Evolutionary conservation across 225 moss, liverwort and hornwort genomes (phyloP).

Genomic region (Pseudoscleropodium purum): DNA sequence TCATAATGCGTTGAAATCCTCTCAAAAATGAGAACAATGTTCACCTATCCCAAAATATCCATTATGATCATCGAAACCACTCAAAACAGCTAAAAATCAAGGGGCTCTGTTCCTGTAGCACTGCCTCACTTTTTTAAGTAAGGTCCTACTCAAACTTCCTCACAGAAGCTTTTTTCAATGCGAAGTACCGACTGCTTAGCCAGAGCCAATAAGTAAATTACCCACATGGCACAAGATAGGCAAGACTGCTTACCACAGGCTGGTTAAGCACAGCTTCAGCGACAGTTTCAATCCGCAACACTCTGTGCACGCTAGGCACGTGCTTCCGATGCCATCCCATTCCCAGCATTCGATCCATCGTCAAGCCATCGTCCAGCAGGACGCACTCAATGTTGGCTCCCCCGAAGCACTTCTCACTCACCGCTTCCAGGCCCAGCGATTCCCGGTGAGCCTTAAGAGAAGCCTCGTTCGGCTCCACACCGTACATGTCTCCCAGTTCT

Average conservation of each 20-base stretch:
- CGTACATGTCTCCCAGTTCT: slow-evolving; percentile 44
- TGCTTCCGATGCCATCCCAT: slow-evolving; percentile 64
- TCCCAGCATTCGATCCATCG: slow-evolving; percentile 56
- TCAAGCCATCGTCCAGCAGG: slow-evolving; percentile 75
- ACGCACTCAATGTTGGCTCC: slow-evolving; percentile 72
- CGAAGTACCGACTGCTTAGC: background rate
- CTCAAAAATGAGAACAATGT: background rate
- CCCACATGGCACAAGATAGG: background rate
- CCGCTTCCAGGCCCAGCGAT: slow-evolving; percentile 27
- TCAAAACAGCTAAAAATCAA: background rate
- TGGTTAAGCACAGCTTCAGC: slow-evolving; percentile 76
- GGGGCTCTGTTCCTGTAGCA: background rate
- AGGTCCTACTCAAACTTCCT: background rate
- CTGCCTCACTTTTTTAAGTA: background rate
- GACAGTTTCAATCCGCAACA: slow-evolving; percentile 76
- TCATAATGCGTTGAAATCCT: background rate
- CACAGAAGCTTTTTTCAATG: background rate
- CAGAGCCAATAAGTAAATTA: no score
- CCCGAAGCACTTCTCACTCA: slow-evolving; percentile 64
- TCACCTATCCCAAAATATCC: background rate
- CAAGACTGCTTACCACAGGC: slow-evolving; percentile 32
- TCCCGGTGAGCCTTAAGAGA: slow-evolving; percentile 55
- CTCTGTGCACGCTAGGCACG: slow-evolving; percentile 56
- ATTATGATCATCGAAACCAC: background rate
- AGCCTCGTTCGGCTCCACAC: slow-evolving; percentile 30